Evolutionary conservation across 768 basidiomycete genomes (phyloP), one percentile per base, ranked within the genome.

Genomic region (Naganishia kalamii): DNA sequence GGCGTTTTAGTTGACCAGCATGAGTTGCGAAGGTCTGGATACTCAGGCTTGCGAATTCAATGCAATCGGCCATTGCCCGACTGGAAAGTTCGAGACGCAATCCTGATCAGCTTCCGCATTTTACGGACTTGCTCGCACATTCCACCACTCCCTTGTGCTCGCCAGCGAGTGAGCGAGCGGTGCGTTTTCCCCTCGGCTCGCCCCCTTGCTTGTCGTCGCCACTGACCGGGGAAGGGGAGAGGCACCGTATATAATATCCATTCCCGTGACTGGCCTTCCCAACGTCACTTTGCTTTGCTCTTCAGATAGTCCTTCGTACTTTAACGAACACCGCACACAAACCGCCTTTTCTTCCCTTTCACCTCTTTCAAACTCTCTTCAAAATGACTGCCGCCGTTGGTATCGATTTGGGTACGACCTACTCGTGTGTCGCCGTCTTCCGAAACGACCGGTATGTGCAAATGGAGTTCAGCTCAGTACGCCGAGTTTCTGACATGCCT

Each of bases 381-480:
- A 73, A 52, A 50, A 77, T 77, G 76, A 70, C 70, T 57, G 73
- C 74, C 67, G 74, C 71, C 66, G 67, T 79, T 69, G 78, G 78
- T 71, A 79, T 80, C 66, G 78, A 80, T 71, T 73, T 79, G 73
- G 92, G 93, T 74, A 96, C 93, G 69, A 98, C 93, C 72, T 98
- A 97, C 86, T 94, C 92, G 50, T 50, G 93, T 80, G 94, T 97
- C 73, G 94, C 92, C 83, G 92, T 98, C 76, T 97, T 92, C 94
- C 91, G 94, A 85, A 92, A 97, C 81, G 94, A 98, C 85, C 91
- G 94, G 72, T 74, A 59, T 71, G 71, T 69, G n/a, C n/a, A n/a
- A 50, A 50, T 44, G 43, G 21, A 44, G 7, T 44, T 44, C 43
- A 44, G 43, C 19, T 37, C 29, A 27, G 13, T n/a, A 27, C 49